Evolutionary conservation across 768 basidiomycete species (phyloP).

Genomic region (Trametes gibbosa): DNA sequence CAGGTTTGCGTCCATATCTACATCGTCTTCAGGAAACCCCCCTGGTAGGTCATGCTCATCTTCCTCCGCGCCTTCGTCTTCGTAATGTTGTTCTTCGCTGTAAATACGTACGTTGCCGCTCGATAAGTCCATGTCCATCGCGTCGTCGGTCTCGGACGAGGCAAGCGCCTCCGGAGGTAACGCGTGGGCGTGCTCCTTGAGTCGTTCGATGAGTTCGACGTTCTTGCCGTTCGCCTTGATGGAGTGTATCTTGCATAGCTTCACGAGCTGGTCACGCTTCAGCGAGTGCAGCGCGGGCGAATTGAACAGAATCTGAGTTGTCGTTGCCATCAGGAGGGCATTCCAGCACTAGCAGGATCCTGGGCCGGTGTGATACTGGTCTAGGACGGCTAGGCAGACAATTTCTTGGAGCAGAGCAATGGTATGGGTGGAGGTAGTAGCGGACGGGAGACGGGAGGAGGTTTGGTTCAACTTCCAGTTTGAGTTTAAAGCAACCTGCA

Average conservation of each 20-base stretch:
- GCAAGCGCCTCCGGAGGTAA: constrained; percentile 51
- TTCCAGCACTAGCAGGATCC: not conserved
- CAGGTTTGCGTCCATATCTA: too few species aligned
- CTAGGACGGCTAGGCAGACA: too few species aligned
- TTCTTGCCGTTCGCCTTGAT: constrained; percentile 84
- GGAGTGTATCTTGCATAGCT: constrained; percentile 79
- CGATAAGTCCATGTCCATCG: constrained; percentile 26
- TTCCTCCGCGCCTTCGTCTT: not conserved
- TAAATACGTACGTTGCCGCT: not conserved
- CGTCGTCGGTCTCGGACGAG: constrained; percentile 31
- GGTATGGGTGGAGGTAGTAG: not conserved
- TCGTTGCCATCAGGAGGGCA: constrained; percentile 53
- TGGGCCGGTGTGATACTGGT: too few species aligned
- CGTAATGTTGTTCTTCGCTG: not conserved
- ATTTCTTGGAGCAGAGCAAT: too few species aligned
- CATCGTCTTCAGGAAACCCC: not conserved
- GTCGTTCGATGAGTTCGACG: constrained; percentile 62
- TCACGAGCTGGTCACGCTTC: constrained; percentile 81
- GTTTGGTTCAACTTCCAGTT: constrained; percentile 5
- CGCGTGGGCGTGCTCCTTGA: constrained; percentile 65
- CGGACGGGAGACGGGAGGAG: not conserved
- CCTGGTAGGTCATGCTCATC: not conserved
- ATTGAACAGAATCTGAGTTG: constrained; percentile 79
- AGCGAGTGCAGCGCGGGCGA: constrained; percentile 81
- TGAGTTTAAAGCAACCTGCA: constrained; percentile 1